Percentiles rank a stretch among this genome's conserved stretches.
phyloP scores from a whole-genome alignment of 2,329 filamentous ascomycete species.

The Penicillium capsulatum region DNA sequence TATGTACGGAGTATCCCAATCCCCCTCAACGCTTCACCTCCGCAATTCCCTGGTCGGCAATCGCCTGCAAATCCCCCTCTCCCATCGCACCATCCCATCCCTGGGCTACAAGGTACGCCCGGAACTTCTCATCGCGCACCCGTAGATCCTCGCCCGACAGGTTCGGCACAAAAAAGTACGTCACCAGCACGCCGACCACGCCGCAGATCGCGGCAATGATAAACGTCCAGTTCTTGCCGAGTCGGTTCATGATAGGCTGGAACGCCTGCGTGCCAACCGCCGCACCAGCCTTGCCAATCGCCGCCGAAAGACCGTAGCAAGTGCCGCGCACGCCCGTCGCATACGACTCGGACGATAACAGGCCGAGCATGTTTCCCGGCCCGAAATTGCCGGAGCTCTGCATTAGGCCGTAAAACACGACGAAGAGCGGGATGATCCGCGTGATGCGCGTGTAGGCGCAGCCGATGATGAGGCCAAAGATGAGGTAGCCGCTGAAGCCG shows the following conservation, averaged over 20 bases:
- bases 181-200: conserved; percentile 46
- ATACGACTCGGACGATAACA: conserved; percentile 51
- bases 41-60: conserved; percentile 28
- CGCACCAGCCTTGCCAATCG: conserved; percentile 50
- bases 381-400: conserved; percentile 50
- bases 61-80: conserved; percentile 36
- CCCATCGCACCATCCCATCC: conserved; percentile 50
- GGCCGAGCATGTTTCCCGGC: conserved; percentile 50
- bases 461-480: conserved; percentile 53
- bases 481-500: conserved; percentile 49
- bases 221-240: conserved; percentile 51
- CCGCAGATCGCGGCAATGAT: conserved; percentile 52
- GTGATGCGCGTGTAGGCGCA: conserved; percentile 47
- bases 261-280: conserved; percentile 52
- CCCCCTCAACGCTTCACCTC: conserved; percentile 1
- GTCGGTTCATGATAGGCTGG: conserved; percentile 44
- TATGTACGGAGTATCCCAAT: no score
- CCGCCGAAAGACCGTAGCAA: conserved; percentile 51
- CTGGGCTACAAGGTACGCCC: conserved; percentile 42
- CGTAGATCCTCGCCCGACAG: conserved; percentile 45
- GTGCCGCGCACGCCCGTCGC: conserved; percentile 52
- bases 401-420: conserved; percentile 52
- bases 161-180: conserved; percentile 48
- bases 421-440: conserved; percentile 50
- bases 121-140: conserved; percentile 44